Conservation (phyloP, 495 filamentous ascomycete species). For the Aspergillus cristatus region DNA sequence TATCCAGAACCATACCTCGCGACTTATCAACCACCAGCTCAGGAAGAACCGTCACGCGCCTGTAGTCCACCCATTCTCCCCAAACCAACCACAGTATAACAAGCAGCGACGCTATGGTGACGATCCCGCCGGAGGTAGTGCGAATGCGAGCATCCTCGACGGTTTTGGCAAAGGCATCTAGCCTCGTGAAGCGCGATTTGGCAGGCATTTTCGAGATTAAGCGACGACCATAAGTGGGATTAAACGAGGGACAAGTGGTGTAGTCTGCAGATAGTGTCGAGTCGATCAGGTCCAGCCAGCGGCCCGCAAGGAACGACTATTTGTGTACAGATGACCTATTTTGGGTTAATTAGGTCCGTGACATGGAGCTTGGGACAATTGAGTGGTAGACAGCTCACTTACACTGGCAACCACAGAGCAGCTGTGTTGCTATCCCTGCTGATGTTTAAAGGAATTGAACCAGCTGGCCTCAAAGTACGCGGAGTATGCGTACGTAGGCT, state of each 20-base stretch:
- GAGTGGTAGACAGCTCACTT: no score
- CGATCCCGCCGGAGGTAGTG: constrained; percentile 92
- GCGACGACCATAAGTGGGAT: constrained; percentile 22
- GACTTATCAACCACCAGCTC: constrained; percentile 96
- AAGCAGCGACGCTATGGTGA: constrained; percentile 82
- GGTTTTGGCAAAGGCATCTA: constrained; percentile 98
- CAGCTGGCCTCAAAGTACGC: no score
- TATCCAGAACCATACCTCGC: constrained; percentile 52
- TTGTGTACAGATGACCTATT: no score
- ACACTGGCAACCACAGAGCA: no score
- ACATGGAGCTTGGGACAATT: no score
- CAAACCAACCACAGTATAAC: constrained; percentile 81
- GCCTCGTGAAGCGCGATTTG: constrained; percentile 81
- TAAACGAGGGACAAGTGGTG: constrained; percentile 2
- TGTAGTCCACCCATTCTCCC: constrained; percentile 94
- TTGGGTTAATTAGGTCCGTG: no score
- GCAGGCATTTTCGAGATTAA: constrained; percentile 32
- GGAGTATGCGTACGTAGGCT: background rate
- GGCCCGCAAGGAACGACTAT: no score
- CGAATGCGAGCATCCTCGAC: constrained; percentile 96
- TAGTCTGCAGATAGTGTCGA: background rate
- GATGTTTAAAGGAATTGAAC: no score
- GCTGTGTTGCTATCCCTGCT: no score
- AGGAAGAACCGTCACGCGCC: constrained; percentile 74
- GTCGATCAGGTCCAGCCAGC: no score